Conservation (phyloP, 345 rosid genomes). For the Citrus reticulata region DNA sequence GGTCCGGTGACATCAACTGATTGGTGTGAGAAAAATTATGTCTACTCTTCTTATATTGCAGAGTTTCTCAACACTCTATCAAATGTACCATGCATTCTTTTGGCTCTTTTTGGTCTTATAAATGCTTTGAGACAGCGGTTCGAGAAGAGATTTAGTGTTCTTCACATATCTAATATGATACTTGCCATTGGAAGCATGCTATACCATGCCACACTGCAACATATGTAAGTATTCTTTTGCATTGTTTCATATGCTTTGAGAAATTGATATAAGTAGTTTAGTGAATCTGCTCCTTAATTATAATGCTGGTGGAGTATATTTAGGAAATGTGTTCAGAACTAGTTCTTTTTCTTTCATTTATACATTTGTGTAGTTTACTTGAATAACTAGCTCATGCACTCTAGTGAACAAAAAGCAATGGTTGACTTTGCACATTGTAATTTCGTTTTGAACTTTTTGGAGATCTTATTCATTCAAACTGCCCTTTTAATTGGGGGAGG, state of each 20-base stretch:
- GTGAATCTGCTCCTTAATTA: not conserved
- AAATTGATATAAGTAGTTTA: not conserved
- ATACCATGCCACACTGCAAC: slow-evolving; percentile 79
- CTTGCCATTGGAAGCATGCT: slow-evolving; percentile 95
- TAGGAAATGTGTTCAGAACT: not conserved
- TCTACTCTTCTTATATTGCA: slow-evolving; percentile 73
- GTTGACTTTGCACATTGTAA: not conserved
- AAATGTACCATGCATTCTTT: slow-evolving; percentile 65
- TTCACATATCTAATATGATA: slow-evolving; percentile 84
- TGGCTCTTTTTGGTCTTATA: slow-evolving; percentile 80
- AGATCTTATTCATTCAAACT: not conserved
- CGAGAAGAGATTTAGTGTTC: slow-evolving; percentile 92
- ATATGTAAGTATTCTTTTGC: slow-evolving; percentile 47
- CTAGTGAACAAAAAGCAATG: not conserved
- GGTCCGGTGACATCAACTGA: slow-evolving; percentile 92
- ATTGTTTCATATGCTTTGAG: not conserved
- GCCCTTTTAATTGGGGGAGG: not conserved
- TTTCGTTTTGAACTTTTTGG: not conserved
- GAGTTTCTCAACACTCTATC: slow-evolving; percentile 89
- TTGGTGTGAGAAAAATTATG: slow-evolving; percentile 85
- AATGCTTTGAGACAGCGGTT: slow-evolving; percentile 84
- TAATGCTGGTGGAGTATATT: not conserved
- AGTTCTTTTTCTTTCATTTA: not conserved
- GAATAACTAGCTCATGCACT: not conserved
- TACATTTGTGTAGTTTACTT: not conserved